Evolutionary conservation across 208 protist genomes (phyloP), one percentile per base, ranked within the genome.

Genomic region (Angomonas desouzai): DNA sequence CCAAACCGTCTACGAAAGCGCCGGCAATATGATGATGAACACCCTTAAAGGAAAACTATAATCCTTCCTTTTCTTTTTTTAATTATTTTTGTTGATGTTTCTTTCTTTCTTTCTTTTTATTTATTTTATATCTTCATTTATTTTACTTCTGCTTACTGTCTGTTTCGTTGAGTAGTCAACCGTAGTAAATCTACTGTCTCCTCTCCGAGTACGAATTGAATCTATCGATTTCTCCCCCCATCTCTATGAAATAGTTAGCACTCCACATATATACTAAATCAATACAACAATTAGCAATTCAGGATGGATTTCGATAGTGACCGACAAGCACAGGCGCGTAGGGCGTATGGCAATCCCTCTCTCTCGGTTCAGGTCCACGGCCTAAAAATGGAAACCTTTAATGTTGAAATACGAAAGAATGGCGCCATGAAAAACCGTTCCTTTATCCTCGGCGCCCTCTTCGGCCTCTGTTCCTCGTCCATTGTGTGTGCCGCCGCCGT

Each of bases 321-420:
- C 10, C 58, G 73, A 22, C 72, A 83, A 55, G 49, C 63, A 11
- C 66, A 84, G 55, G 85, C 81, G 40, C 71, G 85, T 1, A 45
- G 62, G 18, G 84, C 85, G 27, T 94, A 77, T 69, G 88, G 88
- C n/a, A 65, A 94, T 58, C 33, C 76, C 0, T 63, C 78, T 57
- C 66, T 77, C 23, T 95, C 89, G 4, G 79, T 85, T 20, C 74
- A 82, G 53, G 55, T 77, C 0, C 89, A 95, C 65, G 85, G 85
- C 3, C 33, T 60, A 18, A 71, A 70, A 57, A 91, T 92, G 77
- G 85, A 95, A 62, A 67, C 77, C 0, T 95, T 92, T 62, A 95
- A 95, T 70, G 64, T 91, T 13, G 85, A 95, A 3, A 88, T 92
- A 32, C 81, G 89, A 16, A 75, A 86, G 38, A 89, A 95, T 67